Conservation (phyloP, 1,139 yeast genomes). For the Eremothecium gossypii region DNA sequence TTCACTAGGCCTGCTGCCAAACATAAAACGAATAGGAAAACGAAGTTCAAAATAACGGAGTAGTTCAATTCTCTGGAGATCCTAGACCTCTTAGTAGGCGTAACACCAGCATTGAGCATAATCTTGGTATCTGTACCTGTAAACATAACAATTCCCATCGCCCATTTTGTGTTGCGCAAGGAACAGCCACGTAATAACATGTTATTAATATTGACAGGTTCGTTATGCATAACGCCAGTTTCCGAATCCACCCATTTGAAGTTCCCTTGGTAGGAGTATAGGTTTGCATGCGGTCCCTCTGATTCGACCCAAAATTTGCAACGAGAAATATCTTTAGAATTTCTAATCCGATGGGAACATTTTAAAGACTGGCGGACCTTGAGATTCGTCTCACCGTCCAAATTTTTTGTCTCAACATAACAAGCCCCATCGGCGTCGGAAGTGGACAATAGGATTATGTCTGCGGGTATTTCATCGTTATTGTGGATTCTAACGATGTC, state of each 20-base stretch:
- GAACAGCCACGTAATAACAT: conserved; percentile 81
- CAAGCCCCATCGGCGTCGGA: conserved; percentile 88
- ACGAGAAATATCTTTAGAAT: conserved; percentile 62
- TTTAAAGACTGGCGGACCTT: conserved; percentile 70
- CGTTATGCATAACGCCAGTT: conserved; percentile 40
- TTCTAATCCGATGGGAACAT: conserved; percentile 57
- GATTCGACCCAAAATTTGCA: conserved; percentile 79
- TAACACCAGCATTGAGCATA: conserved; percentile 85
- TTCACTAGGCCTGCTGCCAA: conserved; percentile 74
- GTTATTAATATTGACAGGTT: conserved; percentile 74
- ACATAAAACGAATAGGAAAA: conserved; percentile 66
- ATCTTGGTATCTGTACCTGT: conserved; percentile 90
- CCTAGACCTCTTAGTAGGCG: conserved; percentile 82
- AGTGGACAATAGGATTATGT: conserved; percentile 66
- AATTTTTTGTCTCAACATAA: conserved; percentile 85
- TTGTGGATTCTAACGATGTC: conserved; percentile 76
- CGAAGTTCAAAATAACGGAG: conserved; percentile 72
- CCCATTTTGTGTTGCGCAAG: conserved; percentile 92
- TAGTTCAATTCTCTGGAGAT: conserved; percentile 76
- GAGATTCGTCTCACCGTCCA: conserved; percentile 94
- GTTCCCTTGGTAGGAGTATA: conserved; percentile 76
- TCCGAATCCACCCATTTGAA: conserved; percentile 35
- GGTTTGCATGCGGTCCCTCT: conserved; percentile 79
- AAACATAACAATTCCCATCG: conserved; percentile 75
- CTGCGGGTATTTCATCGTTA: conserved; percentile 93